These are phyloP conservation scores for Betula pendula DNA, from an alignment of 306 rosid species.

Conservation along the genomic window DNA sequence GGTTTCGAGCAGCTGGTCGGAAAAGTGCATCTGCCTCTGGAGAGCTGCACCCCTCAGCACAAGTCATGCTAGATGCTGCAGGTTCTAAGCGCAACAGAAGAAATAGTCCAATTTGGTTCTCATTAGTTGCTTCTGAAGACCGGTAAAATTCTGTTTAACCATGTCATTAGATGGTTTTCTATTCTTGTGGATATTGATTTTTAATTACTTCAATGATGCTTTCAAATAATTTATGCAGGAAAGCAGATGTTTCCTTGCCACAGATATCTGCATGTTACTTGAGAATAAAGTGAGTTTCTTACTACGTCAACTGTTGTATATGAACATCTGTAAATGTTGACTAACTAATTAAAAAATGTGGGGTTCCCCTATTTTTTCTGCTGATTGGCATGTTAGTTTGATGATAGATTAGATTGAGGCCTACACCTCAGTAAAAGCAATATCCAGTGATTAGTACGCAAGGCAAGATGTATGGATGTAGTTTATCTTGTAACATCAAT, in stretches of 20 bases:
- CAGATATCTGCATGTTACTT: constrained; percentile 84
- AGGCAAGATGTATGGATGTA: no score
- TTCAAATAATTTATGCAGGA: constrained; percentile 57
- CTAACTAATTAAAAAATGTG: not conserved
- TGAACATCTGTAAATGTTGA: constrained; percentile 14
- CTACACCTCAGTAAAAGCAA: not conserved
- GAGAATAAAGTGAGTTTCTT: constrained; percentile 73
- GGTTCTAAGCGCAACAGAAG: constrained; percentile 47
- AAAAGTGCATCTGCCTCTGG: constrained; percentile 55
- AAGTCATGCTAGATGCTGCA: constrained; percentile 56
- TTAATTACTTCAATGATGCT: constrained; percentile 22
- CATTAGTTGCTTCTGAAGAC: constrained; percentile 88
- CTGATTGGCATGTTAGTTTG: not conserved
- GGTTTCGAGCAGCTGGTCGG: constrained; percentile 61
- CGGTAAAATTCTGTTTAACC: constrained; percentile 49
- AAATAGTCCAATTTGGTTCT: constrained; percentile 86
- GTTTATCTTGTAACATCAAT: no score
- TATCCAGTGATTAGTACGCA: not conserved
- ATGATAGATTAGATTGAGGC: constrained; percentile 1
- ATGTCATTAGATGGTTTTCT: not conserved
- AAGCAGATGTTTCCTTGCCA: constrained; percentile 82
- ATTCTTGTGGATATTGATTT: constrained; percentile 21
- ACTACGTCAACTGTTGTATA: constrained; percentile 9
- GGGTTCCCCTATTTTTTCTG: not conserved
- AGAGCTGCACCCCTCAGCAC: constrained; percentile 56